phyloP scores from a whole-genome alignment of 768 basidiomycete genomes.

The Rhodosporidiobolus odoratus region DNA sequence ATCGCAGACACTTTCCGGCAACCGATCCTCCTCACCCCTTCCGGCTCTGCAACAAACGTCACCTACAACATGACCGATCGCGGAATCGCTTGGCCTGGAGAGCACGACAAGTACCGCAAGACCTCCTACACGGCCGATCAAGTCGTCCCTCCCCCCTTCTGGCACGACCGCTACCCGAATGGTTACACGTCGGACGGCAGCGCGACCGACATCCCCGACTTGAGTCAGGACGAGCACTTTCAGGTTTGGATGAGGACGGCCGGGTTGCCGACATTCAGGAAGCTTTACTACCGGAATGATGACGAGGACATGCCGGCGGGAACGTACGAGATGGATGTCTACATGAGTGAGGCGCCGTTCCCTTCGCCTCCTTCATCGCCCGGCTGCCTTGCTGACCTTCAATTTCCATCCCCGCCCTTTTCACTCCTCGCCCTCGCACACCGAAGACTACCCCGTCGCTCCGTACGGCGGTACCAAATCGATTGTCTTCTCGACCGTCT shows the following conservation, averaged over 20 bases:
- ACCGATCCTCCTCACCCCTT: constrained; percentile 58
- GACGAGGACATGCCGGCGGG: constrained; percentile 64
- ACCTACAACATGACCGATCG: constrained; percentile 67
- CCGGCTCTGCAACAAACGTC: constrained; percentile 48
- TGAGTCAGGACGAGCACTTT: constrained; percentile 78
- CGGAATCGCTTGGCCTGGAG: constrained; percentile 94
- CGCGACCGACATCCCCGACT: constrained; percentile 56
- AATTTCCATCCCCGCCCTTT: background rate
- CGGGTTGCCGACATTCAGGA: constrained; percentile 91
- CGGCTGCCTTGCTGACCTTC: background rate
- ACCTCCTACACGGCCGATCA: constrained; percentile 61
- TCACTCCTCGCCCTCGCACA: background rate
- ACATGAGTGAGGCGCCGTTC: constrained; percentile 78
- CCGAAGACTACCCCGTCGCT: constrained; percentile 80
- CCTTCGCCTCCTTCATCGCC: background rate
- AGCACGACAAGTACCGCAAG: constrained; percentile 78
- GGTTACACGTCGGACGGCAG: constrained; percentile 59
- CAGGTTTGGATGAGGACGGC: constrained; percentile 97
- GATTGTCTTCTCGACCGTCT: constrained; percentile 91
- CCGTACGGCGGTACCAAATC: constrained; percentile 93
- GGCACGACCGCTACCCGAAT: constrained; percentile 66
- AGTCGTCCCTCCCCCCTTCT: constrained; percentile 90
- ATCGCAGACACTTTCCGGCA: constrained; percentile 70
- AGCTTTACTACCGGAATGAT: constrained; percentile 90
- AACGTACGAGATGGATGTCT: constrained; percentile 66